Evolutionary conservation across 2,329 filamentous ascomycete species (phyloP), one percentile per base, ranked within the genome.

Genomic region (Colletotrichum abscissum): DNA sequence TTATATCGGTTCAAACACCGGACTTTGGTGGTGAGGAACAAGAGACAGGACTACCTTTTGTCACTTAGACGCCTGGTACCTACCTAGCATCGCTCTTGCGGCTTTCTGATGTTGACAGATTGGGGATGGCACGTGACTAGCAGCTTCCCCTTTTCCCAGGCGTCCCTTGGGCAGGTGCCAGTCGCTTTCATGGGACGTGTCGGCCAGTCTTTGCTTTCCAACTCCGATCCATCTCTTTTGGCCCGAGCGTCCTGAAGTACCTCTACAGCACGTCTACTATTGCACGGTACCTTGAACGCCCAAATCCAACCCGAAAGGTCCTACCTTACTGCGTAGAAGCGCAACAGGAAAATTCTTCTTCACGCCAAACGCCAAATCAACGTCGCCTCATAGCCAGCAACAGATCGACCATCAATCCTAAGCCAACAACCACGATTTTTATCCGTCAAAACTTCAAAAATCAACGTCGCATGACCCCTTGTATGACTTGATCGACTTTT

Each of bases 401-500:
- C 76, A 83, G 78, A 85, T 86, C 79, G 79, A 76, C 81, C 88
- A 89, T 91, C 89, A 83, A 88, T 88, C 90, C 82, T 81, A 82
- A 83, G 81, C 84, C 85, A 83, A 85, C 83, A 82, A 84, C 84
- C 77, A 82, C 80, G 73, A 83, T 85, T 86, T 86, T 81, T 84
- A 91, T 90, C 90, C 80, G 75, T 76, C 77, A 86, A 88, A 87
- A 88, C 83, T 86, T 84, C 80, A 81, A 81, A 83, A 84, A 81
- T 79, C 80, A 80, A 83, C 86, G 84, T 87, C 83, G 83, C 85
- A 91, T 87, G 86, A 86, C 81, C 82, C 82, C 82, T 84, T 88
- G 88, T 90, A 91, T 90, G 87, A 85, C 82, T 84, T 89, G 84
- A 91, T 88, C 86, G 86, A 87, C 84, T 90, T 92, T 90, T 92